Evolutionary conservation across 225 moss, liverwort and hornwort species (phyloP), one percentile per base, ranked within the genome.

Genomic region (Neckera pumila): DNA sequence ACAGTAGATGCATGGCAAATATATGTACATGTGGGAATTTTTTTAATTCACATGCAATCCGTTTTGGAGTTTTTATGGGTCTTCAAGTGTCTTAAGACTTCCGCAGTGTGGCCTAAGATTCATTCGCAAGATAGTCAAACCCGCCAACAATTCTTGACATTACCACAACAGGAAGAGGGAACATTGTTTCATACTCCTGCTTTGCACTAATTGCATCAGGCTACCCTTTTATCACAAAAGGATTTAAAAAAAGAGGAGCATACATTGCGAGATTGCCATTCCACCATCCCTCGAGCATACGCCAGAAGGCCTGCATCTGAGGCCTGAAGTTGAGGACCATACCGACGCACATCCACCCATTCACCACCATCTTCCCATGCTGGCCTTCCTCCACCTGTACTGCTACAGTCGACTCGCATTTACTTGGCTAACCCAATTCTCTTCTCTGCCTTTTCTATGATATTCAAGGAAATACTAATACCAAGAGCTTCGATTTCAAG

Each of bases 241-340:
- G 14, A 60, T 14, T 26, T 26, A 3, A 15, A 36, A 57, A 45
- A n/a, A 30, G 8, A 78, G 30, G 76, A 62, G 56, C 91, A 87
- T 83, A 96, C 98, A 91, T 97, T 96, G 71, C 98, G 96, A 86
- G 92, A 94, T 77, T 96, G 95, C 98, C 98, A 98, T 82, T 98
- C 98, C 84, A 96, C 94, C 96, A 98, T 96, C 72, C 98, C 98
- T 86, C 98, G 91, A 86, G 96, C 96, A 73, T 96, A 98, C 49
- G 98, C 98, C 82, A 96, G 83, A 63, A 98, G 94, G 62, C 98
- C 96, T 84, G 96, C 96, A 87, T 98, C 98, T 65, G 92, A 89
- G 58, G 92, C 89, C 79, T 88, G 92, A 63, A 98, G 96, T 83
- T 91, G 87, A 69, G 94, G 93, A 65, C 95, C 98, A 92, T 95